Base-by-base conservation (phyloP, 2,329 filamentous ascomycete species). In the Nectriaceae sp. region DNA sequence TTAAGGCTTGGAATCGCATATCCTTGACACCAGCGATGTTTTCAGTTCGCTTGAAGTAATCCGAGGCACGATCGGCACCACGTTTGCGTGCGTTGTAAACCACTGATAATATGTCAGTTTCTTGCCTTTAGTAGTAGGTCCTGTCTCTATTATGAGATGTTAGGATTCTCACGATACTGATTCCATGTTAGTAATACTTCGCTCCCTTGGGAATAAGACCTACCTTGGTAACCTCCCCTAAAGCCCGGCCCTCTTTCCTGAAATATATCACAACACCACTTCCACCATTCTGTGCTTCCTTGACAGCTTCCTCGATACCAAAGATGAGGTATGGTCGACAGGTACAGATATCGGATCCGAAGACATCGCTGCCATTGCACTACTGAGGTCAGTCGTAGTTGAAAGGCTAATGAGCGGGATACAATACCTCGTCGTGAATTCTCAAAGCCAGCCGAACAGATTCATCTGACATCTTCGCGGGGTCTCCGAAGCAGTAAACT, bases 181-280 rank as follows among this genome's bases (percentile, higher is more conserved):
- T 22, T 6, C 13, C 10, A 15, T 15, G 33, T 39, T 21, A 26
- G 37, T n/a, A 35, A 19, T n/a, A 31, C 24, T 8, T n/a, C 11
- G 18, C 22, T 16, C 4, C 5, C 10, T 11, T 35, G n/a, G 26
- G 40, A 13, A 13, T 20, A n/a, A 43, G 33, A 59, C 79, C 82
- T 64, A 96, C 91, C 67, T 97, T 97, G 45, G 91, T 96, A 22
- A 99, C 94, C 70, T 99, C 94, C 44, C 94, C 94, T 5, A 97
- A 76, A 31, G 93, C 94, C 59, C 94, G 83, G 24, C 94, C 94
- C 75, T 99, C 94, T 70, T 99, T 99, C 59, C 94, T 85, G 82
- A 97, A 99, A 70, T 99, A 99, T 67, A 97, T 97, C 45, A 97
- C 94, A 19, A 97, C 90, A 47, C 93, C 93, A 60, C 88, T 93